phyloP scores from a whole-genome alignment of 148 eudicot species.

The Spergularia bocconei region DNA sequence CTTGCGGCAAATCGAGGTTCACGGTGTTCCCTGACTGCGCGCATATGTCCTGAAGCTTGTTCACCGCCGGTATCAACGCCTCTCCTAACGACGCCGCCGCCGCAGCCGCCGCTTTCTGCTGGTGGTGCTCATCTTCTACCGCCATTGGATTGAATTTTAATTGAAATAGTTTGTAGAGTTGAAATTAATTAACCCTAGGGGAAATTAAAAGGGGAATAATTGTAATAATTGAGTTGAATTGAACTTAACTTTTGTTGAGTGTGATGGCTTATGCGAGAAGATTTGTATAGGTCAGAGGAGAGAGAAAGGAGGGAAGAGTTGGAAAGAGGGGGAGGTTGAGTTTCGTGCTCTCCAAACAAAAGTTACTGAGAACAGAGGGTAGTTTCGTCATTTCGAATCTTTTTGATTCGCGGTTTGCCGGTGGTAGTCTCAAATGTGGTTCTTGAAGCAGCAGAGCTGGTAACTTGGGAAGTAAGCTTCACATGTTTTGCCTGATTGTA shows the following conservation, averaged over 20 bases:
- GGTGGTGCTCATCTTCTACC: conserved; percentile 22
- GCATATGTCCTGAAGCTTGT: conserved; percentile 67
- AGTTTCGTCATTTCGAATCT: too few species aligned
- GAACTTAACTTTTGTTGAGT: background rate
- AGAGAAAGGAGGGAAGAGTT: conserved; percentile 8
- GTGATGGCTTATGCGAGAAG: too few species aligned
- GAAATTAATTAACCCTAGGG: background rate
- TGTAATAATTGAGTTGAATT: background rate
- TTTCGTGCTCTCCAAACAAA: conserved; percentile 31
- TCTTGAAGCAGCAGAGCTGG: too few species aligned
- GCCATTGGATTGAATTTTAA: conserved; percentile 4
- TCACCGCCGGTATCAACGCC: conserved; percentile 50
- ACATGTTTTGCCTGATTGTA: too few species aligned
- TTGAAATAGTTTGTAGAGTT: background rate
- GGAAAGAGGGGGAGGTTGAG: background rate
- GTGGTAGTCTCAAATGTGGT: background rate
- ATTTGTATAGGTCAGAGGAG: conserved; percentile 20
- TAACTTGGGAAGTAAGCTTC: too few species aligned
- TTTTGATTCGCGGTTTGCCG: background rate
- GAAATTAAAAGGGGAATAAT: background rate
- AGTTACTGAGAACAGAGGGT: background rate
- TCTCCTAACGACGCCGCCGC: conserved; percentile 38
- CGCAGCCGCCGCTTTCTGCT: background rate
- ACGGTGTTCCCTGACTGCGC: conserved; percentile 36
- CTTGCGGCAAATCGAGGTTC: conserved; percentile 53